Base-by-base conservation (phyloP, 1,139 yeast genomes). In the Hyphopichia burtonii region DNA sequence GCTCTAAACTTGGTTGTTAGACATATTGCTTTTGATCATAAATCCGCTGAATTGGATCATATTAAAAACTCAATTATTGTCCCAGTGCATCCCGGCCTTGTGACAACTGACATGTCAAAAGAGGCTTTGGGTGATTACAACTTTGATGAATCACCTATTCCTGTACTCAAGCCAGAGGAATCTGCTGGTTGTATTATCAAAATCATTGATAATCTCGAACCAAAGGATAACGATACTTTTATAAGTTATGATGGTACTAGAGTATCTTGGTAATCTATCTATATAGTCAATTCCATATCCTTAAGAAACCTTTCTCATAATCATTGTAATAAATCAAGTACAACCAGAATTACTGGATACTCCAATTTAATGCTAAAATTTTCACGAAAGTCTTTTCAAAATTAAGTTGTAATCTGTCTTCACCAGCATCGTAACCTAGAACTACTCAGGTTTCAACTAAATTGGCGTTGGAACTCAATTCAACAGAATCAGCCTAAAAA, bases 51-150 rank as follows among this genome's bases (percentile, higher is more conserved):
- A 12, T 16, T 31, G 8, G 18, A 35, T 8, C 23, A 36, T 15
- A 42, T 36, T 1, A 59, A 62, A 19, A 54, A 51, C 2, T 56
- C 57, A 39, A 52, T 48, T 3, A 51, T 62, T 7, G 45, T 55
- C 10, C 53, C 61, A 14, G 36, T 63, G 12, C 61, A 57, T 42
- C 71, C 71, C 1, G 71, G 71, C 34, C 37, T 51, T 18, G 68
- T 64, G 7, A 9, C 42, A 1, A 60, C 65, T 22, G 68, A 65
- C 32, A 54, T 58, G 61, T 55, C 43, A 5, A 36, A 38, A 22
- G 14, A 5, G 2, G 14, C 35, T 27, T 16, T 34, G 31, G 30
- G 22, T 3, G 30, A 12, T 14, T 7, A 33, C 12, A 31, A n/a
- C 4, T 19, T 28, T 8, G 18, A 9, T 5, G 14, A 18, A 10